Evolutionary conservation across 2,329 filamentous ascomycete genomes (phyloP).

Genomic region (Exutisphaerella laricina): DNA sequence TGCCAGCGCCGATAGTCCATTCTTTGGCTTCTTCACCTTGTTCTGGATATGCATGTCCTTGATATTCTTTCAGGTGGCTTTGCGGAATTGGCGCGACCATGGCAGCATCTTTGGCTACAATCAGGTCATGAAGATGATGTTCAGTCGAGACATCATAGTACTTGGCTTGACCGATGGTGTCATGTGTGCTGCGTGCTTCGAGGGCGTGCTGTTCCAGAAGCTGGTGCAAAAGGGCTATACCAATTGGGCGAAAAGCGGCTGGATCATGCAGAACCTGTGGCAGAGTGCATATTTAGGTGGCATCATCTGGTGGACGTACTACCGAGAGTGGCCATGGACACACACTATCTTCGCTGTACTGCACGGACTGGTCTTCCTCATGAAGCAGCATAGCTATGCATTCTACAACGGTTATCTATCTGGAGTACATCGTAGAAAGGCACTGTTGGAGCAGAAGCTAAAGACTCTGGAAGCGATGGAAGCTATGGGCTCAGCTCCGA

Average conservation of each 20-base stretch:
- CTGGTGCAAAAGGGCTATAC: conserved; percentile 55
- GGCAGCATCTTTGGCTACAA: conserved; percentile 65
- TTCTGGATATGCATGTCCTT: conserved; percentile 69
- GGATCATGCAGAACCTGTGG: conserved; percentile 72
- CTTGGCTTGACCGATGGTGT: conserved; percentile 59
- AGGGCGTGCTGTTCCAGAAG: conserved; percentile 62
- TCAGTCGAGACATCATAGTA: conserved; percentile 48
- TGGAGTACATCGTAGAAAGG: conserved; percentile 52
- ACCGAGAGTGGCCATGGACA: conserved; percentile 76
- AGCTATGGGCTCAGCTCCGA: conserved; percentile 36
- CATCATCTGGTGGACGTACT: conserved; percentile 60
- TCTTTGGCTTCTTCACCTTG: conserved; percentile 73
- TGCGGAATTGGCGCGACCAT: conserved; percentile 62
- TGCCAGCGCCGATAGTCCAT: conserved; percentile 59
- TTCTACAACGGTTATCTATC: conserved; percentile 67
- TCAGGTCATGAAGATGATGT: conserved; percentile 67
- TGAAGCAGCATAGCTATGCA: conserved; percentile 78
- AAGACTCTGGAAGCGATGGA: conserved; percentile 53
- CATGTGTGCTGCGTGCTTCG: conserved; percentile 61
- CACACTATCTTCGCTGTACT: conserved; percentile 73
- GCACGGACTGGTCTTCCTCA: conserved; percentile 68
- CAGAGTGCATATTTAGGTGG: conserved; percentile 58
- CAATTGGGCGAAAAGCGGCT: conserved; percentile 63
- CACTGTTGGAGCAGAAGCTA: conserved; percentile 45
- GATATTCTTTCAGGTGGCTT: conserved; percentile 60